These are phyloP conservation scores for Geotrichum europaeum DNA, from an alignment of 1,139 yeast species.

Conservation along the genomic window DNA sequence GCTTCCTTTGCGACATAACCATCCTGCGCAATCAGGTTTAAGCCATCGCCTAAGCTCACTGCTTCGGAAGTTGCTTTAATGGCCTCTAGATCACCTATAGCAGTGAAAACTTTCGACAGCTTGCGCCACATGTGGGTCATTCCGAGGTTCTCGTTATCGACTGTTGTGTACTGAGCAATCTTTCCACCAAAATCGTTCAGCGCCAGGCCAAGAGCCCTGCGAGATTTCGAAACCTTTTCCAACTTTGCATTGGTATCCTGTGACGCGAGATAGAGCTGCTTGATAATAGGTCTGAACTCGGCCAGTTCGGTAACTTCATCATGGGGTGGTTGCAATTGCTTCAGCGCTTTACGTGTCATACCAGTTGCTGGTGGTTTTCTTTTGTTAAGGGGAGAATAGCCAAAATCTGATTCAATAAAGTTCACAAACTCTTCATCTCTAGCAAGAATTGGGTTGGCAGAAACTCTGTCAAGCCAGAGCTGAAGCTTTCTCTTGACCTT, in stretches of 20 bases:
- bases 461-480: constrained; percentile 77
- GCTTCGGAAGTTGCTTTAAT: constrained; percentile 67
- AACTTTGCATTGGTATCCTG: constrained; percentile 53
- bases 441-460: constrained; percentile 67
- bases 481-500: constrained; percentile 60
- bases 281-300: constrained; percentile 77
- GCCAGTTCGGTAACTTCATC: constrained; percentile 80
- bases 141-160: constrained; percentile 54
- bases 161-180: constrained; percentile 44
- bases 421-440: constrained; percentile 84
- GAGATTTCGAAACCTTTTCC: constrained; percentile 49
- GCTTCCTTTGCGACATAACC: constrained; percentile 89
- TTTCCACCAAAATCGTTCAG: constrained; percentile 62
- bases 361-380: constrained; percentile 67
- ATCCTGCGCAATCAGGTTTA: constrained; percentile 60
- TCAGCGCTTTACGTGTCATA: constrained; percentile 75
- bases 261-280: constrained; percentile 60
- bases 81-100: constrained; percentile 72
- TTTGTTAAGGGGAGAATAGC: constrained; percentile 42
- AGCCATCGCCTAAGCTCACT: constrained; percentile 73
- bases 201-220: constrained; percentile 51
- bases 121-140: constrained; percentile 81
- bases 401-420: constrained; percentile 84
- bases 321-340: constrained; percentile 86
- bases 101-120: constrained; percentile 59